These are phyloP conservation scores for Penicillium salamii DNA, from an alignment of 495 filamentous ascomycete species.

Conservation along the genomic window DNA sequence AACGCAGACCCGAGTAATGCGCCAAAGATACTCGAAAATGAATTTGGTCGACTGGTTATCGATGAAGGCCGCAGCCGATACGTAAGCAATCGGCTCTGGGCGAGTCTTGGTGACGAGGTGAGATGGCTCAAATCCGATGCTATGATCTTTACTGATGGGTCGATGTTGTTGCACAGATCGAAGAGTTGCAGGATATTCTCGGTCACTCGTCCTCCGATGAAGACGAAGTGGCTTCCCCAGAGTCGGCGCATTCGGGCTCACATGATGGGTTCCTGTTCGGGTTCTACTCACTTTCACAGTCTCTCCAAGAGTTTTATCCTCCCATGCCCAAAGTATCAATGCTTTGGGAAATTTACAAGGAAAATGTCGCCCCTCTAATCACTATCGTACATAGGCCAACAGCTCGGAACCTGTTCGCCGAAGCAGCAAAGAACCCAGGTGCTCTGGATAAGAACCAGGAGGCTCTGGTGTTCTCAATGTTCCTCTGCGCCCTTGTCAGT, in stretches of 20 bases:
- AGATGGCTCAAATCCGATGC: conserved; percentile 3
- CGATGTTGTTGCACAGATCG: conserved; percentile 61
- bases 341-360: conserved; percentile 66
- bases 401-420: conserved; percentile 44
- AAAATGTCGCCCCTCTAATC: conserved; percentile 71
- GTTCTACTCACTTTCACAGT: conserved; percentile 57
- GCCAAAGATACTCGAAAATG: conserved; percentile 49
- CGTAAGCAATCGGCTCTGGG: conserved; percentile 87
- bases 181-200: conserved; percentile 69
- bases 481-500: conserved; percentile 70
- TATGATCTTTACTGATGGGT: not conserved
- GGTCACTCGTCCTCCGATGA: conserved; percentile 64
- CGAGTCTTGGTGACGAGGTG: conserved; percentile 84
- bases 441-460: conserved; percentile 60
- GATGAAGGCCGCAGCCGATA: conserved; percentile 81
- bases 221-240: conserved; percentile 59
- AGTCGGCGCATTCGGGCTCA: conserved; percentile 45
- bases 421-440: conserved; percentile 49
- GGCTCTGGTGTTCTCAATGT: conserved; percentile 74
- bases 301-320: conserved; percentile 50
- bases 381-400: conserved; percentile 66
- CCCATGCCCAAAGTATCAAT: conserved; percentile 58
- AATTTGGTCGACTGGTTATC: conserved; percentile 79
- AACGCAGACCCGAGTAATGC: conserved; percentile 27
- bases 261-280: conserved; percentile 72